Base-by-base conservation (phyloP, 1,284 basidiomycete species). In the Wallemia hederae region DNA sequence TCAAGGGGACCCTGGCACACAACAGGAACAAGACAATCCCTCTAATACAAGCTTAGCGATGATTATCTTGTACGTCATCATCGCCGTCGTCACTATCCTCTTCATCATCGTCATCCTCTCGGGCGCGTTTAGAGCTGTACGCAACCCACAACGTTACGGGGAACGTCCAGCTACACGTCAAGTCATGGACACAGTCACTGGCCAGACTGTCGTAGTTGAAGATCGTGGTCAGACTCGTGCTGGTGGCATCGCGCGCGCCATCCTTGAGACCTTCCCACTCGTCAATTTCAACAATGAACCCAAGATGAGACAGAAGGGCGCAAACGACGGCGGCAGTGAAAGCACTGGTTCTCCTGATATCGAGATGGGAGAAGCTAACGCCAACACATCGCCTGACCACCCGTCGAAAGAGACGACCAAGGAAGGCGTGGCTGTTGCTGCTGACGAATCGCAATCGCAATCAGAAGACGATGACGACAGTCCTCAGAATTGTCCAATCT, bases 191-290 rank as follows among this genome's bases (percentile, higher is more conserved):
- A 49, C 39, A 49, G 14, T n/a, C n/a, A 17, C 5, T 22, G 75
- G 74, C 24, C 69, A 68, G 56, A 62, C 61, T 27, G 65, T 64
- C 22, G 75, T 70, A 5, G 75, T 73, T 5, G 67, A 71, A 24
- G 70, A 74, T 55, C 65, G 66, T n/a, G 63, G 67, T 0, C 83
- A 85, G 69, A 82, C 80, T 61, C 79, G 84, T 5, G 81, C 86
- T 0, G 74, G 78, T 49, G 85, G 89, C 1, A 75, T 94, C 59
- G 83, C 84, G 0, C 80, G 85, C 28, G 89, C 90, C 26, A 88
- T 94, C 61, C 74, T 94, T 60, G 89, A 94, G 67, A 92, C 89
- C 0, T 94, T 94, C 73, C 89, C 89, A 1, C 74, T 92, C 62
- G 81, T 91, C 70, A 87, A 89, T 70, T 94, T 90, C 68, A 79